phyloP scores from a whole-genome alignment of 225 moss, liverwort and hornwort genomes.

The Antitrichia curtipendula region DNA sequence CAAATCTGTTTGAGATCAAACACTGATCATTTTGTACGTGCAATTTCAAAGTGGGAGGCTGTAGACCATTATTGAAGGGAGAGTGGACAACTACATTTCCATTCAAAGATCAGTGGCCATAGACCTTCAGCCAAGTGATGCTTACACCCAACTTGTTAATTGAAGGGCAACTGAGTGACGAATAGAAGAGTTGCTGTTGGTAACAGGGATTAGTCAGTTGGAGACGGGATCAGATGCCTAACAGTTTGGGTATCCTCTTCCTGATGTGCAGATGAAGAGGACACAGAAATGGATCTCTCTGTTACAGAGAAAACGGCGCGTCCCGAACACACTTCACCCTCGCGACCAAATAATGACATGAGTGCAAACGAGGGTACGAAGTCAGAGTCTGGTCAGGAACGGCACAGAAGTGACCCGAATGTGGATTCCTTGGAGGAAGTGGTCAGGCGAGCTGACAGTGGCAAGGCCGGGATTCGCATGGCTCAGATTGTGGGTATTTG shows the following conservation, averaged over 20 bases:
- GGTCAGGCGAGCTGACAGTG: conserved; percentile 52
- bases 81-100: not conserved
- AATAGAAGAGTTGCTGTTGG: not conserved
- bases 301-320: conserved; percentile 3
- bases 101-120: not conserved
- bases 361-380: conserved; percentile 11
- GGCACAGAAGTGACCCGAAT: not conserved
- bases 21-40: not conserved
- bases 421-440: conserved; percentile 24
- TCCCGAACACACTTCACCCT: not conserved
- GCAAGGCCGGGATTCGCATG: conserved; percentile 66
- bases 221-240: not conserved
- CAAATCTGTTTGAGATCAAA: not conserved
- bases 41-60: not conserved
- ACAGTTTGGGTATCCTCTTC: not conserved
- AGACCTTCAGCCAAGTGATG: not conserved
- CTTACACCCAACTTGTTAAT: not conserved
- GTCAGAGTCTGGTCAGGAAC: conserved; percentile 11
- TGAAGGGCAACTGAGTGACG: not conserved
- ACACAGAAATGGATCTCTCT: conserved; percentile 14
- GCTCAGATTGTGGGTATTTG: conserved; percentile 58
- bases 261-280: conserved; percentile 25
- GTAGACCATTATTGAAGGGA: not conserved
- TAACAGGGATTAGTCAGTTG: not conserved
- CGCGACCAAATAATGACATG: not conserved